Evolutionary conservation across 257 asterid species (phyloP), one percentile per base, ranked within the genome.

Genomic region (Petunia secreta): DNA sequence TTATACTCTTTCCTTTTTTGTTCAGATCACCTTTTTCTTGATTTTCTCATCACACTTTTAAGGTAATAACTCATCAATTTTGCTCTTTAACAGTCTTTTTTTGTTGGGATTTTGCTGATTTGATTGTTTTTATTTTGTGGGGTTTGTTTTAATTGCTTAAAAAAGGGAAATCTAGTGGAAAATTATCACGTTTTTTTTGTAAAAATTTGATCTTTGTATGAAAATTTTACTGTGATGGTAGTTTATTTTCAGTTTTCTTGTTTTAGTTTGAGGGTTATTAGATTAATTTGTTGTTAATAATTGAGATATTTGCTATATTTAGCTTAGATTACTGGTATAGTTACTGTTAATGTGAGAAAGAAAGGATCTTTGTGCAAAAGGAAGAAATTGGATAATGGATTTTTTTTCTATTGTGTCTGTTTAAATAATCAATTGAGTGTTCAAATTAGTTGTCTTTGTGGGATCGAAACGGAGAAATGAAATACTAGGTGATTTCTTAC

Each of bases 71-170:
- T 52, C 57, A 4, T 52, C 0, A 52, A 4, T 15, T 57, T 57
- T 0, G 25, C 34, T 40, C 5, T 6, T 10, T 48, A 25, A 25
- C 9, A 48, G 44, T 6, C 8, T 71, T 25, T 10, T 71, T 71
- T 11, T 48, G 43, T 48, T 48, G 11, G 60, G 77, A 71, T 71
- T 60, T 43, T 69, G 5, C 14, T 69, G 77, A 69, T 71, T 71
- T 25, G 10, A 64, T 6, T 40, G 25, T 39, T 65, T 16, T 65
- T 9, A 1, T 64, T 5, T 11, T 64, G 9, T 64, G 71, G 71
- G 48, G 9, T 64, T 64, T 5, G 38, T 46, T 64, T 64, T 38
- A 64, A 64, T 11, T 64, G 25, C 46, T 63, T 63, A 46, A 37
- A 63, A 38, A 63, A 63, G 25, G 69, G 8, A 0, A 64, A 64